Percentiles rank a stretch among this genome's conserved stretches.
Conservation (phyloP, 169 alveolate species). For the Eimeria necatrix region DNA sequence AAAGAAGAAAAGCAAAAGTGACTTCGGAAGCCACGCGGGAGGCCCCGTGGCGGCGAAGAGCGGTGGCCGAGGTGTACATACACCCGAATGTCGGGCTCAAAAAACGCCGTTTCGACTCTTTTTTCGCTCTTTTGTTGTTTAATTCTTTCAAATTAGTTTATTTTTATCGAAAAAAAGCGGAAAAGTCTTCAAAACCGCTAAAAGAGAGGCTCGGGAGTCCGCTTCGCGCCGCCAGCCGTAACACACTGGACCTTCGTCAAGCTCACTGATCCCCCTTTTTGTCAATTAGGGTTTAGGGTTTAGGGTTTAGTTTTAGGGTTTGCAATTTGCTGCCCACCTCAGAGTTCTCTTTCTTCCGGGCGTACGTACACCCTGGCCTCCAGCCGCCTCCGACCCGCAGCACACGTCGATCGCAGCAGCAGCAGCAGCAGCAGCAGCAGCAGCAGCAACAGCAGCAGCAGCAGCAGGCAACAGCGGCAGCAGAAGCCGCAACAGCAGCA, state of each 20-base stretch:
- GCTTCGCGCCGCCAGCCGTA: conserved; percentile 80
- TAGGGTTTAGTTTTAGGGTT: too few relatives aligned
- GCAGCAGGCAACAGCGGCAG: not conserved
- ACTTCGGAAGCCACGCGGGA: too few relatives aligned
- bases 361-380: not conserved
- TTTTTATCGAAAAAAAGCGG: too few relatives aligned
- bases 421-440: conserved; percentile 4
- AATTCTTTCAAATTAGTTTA: too few relatives aligned
- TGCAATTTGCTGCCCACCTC: not conserved
- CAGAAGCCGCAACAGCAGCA: too few relatives aligned
- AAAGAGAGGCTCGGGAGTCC: conserved; percentile 89
- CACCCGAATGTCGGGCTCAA: not conserved
- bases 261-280: conserved; percentile 28
- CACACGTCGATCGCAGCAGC: not conserved
- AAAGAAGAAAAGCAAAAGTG: too few relatives aligned
- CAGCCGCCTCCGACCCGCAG: not conserved
- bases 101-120: not conserved
- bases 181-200: too few relatives aligned
- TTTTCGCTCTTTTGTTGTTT: not conserved
- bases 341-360: not conserved
- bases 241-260: conserved; percentile 70
- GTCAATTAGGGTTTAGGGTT: not conserved
- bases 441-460: not conserved
- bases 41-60: too few relatives aligned
- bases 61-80: not conserved